Conservation (phyloP, 768 basidiomycete species). For the Sarcodon aspratus region DNA sequence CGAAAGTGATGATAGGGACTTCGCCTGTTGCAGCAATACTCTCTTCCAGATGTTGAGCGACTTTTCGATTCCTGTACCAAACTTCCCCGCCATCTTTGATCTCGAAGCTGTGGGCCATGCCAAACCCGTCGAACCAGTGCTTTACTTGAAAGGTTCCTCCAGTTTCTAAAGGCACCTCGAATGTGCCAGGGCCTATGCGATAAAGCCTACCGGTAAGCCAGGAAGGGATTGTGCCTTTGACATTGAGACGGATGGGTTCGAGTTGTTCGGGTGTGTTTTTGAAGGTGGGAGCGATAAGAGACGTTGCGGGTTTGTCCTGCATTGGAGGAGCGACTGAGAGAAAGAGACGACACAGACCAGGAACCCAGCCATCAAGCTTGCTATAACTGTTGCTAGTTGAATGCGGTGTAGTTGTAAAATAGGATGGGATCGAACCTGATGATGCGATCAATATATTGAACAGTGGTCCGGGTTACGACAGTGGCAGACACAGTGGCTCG, state of each 20-base stretch:
- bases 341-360: no score
- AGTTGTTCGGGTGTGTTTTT: slow-evolving; percentile 11
- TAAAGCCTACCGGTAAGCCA: slow-evolving; percentile 26
- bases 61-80: slow-evolving; percentile 22
- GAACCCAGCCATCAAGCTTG: no score
- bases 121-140: slow-evolving; percentile 32
- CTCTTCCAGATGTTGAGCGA: slow-evolving; percentile 17
- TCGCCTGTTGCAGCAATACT: slow-evolving; percentile 11
- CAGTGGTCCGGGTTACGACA: no score
- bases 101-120: slow-evolving; percentile 27
- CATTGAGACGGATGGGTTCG: slow-evolving; percentile 10
- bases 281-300: slow-evolving; percentile 3
- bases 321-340: background rate
- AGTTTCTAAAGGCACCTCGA: slow-evolving; percentile 15
- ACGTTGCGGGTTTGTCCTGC: background rate
- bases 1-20: slow-evolving; percentile 9
- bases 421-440: no score
- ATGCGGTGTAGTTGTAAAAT: no score
- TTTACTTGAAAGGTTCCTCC: slow-evolving; percentile 11
- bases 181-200: slow-evolving; percentile 26
- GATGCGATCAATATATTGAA: no score
- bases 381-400: no score
- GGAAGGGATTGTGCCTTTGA: slow-evolving; percentile 17
- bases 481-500: no score
- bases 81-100: slow-evolving; percentile 19